A percentile compares a stretch with the other conserved stretches of the same genome.
phyloP scores from a whole-genome alignment of 177 flowering plant species.

The Vitis hybrid region DNA sequence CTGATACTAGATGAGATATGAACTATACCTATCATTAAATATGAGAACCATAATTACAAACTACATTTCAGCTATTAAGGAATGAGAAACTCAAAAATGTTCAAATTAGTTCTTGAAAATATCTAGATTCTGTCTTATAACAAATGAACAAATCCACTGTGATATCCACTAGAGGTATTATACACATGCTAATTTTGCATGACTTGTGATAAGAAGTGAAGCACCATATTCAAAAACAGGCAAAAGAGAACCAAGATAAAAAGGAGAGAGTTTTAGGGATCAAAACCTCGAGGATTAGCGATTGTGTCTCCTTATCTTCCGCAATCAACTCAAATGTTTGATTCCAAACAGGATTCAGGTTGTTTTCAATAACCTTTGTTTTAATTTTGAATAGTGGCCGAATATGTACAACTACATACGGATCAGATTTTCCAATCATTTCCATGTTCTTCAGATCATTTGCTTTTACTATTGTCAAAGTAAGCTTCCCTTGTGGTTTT shows the following conservation, averaged over 20 bases:
- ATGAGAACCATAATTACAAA: too few species aligned
- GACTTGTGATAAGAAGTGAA: background rate
- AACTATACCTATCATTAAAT: too few species aligned
- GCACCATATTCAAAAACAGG: conserved; percentile 1
- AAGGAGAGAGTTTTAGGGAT: conserved; percentile 1
- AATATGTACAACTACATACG: conserved; percentile 68
- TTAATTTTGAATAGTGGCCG: conserved; percentile 85
- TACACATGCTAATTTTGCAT: background rate
- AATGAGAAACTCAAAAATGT: too few species aligned
- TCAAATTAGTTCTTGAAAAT: too few species aligned
- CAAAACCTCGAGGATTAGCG: conserved; percentile 73
- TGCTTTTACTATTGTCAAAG: conserved; percentile 71
- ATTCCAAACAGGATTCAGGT: conserved; percentile 93
- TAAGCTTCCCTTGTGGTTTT: conserved; percentile 83
- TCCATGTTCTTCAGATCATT: conserved; percentile 91
- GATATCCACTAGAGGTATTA: background rate
- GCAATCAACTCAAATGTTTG: conserved; percentile 82
- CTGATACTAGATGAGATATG: too few species aligned
- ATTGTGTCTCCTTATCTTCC: conserved; percentile 97
- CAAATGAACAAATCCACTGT: too few species aligned
- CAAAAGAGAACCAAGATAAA: background rate
- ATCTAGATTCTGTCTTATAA: too few species aligned
- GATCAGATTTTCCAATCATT: conserved; percentile 98
- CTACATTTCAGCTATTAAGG: too few species aligned
- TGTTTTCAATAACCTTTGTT: conserved; percentile 74